phyloP scores from a whole-genome alignment of 768 basidiomycete genomes.

The Tricholoma sp. region DNA sequence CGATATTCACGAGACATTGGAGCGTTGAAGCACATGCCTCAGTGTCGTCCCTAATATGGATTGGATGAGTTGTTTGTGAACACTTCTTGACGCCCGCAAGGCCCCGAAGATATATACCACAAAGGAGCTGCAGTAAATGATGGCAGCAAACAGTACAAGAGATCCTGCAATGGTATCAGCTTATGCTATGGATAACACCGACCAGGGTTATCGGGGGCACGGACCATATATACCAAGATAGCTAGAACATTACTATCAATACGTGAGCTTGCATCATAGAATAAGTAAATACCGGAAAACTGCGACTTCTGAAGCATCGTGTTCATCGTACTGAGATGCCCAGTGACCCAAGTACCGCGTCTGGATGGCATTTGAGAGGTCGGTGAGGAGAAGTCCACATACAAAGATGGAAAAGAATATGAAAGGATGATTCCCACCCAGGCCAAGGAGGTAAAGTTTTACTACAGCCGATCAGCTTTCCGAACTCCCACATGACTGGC shows the following conservation, averaged over 20 bases:
- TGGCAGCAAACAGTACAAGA: constrained; percentile 27
- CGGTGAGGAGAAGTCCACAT: constrained; percentile 17
- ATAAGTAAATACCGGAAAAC: constrained; percentile 29
- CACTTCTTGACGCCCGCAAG: constrained; percentile 46
- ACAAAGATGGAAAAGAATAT: constrained; percentile 29
- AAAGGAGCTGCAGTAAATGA: constrained; percentile 28
- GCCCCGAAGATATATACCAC: constrained; percentile 42
- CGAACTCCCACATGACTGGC: background rate
- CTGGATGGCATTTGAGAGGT: constrained; percentile 23
- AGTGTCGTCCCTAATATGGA: constrained; percentile 57
- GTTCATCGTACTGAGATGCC: constrained; percentile 38
- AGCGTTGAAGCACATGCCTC: constrained; percentile 31
- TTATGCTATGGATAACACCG: background rate
- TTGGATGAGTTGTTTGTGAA: constrained; percentile 48
- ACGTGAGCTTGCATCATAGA: background rate
- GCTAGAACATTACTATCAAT: constrained; percentile 22
- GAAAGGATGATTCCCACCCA: constrained; percentile 30
- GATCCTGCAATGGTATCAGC: constrained; percentile 11
- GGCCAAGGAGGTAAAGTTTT: constrained; percentile 31
- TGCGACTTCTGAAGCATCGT: constrained; percentile 25
- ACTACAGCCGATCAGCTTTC: constrained; percentile 15
- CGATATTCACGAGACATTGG: background rate
- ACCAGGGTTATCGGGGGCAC: constrained; percentile 1
- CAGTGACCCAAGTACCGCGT: constrained; percentile 43
- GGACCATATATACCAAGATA: constrained; percentile 42